These are phyloP conservation scores for Fulvia fulva DNA, from an alignment of 2,329 filamentous ascomycete genomes.

Conservation along the genomic window DNA sequence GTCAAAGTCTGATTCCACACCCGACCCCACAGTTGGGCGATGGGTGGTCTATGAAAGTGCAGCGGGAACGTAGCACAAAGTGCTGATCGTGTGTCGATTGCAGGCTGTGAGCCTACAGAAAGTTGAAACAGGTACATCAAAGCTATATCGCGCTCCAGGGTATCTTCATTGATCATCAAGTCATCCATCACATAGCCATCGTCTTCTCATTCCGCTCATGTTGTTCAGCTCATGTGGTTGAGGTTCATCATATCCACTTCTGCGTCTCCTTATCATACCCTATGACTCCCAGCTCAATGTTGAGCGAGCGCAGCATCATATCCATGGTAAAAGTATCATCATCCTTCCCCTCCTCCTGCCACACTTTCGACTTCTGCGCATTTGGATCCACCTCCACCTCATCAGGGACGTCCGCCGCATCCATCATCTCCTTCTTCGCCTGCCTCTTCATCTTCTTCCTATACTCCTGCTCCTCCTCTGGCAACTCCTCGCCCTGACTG, in stretches of 20 bases:
- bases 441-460: slow-evolving; percentile 48
- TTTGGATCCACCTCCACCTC: slow-evolving; percentile 38
- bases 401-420: slow-evolving; percentile 30
- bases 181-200: not conserved
- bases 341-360: slow-evolving; percentile 35
- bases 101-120: not conserved
- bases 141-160: not conserved
- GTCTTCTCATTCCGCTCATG: not conserved
- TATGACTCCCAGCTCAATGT: slow-evolving; percentile 60
- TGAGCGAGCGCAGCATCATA: slow-evolving; percentile 63
- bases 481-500: slow-evolving; percentile 32
- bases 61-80: too few relatives aligned
- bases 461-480: slow-evolving; percentile 41
- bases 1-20: too few relatives aligned
- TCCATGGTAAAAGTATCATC: slow-evolving; percentile 61
- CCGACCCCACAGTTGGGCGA: too few relatives aligned
- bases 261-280: slow-evolving; percentile 58
- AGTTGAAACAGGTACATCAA: not conserved
- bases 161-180: slow-evolving; percentile 1
- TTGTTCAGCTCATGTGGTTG: not conserved
- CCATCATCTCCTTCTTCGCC: slow-evolving; percentile 46
- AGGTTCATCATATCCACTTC: slow-evolving; percentile 52
- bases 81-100: too few relatives aligned
- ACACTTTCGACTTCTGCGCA: slow-evolving; percentile 32
- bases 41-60: too few relatives aligned